A percentile compares a stretch with the other conserved stretches of the same genome.
These are phyloP conservation scores for Erysiphe pulchra DNA, from an alignment of 2,329 filamentous ascomycete genomes.

Conservation along the genomic window DNA sequence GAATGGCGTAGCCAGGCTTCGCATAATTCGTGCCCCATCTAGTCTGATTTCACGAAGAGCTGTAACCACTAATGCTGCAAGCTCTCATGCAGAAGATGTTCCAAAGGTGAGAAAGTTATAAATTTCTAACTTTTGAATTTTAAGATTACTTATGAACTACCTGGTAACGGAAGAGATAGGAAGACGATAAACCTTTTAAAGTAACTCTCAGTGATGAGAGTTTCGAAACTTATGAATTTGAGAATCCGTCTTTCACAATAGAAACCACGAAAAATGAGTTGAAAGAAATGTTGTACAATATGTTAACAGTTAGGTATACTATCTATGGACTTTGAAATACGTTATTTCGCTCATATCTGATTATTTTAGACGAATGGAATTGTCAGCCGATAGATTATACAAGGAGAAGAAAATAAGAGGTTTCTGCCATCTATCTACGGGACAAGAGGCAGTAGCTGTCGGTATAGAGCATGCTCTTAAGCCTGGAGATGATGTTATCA, in stretches of 20 bases:
- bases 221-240: slow-evolving; percentile 98
- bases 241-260: slow-evolving; percentile 80
- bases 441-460: slow-evolving; percentile 89
- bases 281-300: slow-evolving; percentile 97
- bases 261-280: slow-evolving; percentile 92
- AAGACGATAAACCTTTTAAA: slow-evolving; percentile 81
- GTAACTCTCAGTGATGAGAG: slow-evolving; percentile 90
- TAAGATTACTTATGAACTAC: not conserved
- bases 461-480: slow-evolving; percentile 93
- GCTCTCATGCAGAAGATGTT: slow-evolving; percentile 58
- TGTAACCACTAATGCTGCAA: slow-evolving; percentile 90
- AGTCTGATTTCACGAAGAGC: slow-evolving; percentile 22
- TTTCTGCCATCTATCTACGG: slow-evolving; percentile 96
- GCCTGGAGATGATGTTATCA: slow-evolving; percentile 83
- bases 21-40: not conserved
- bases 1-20: too few relatives aligned
- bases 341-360: slow-evolving; percentile 1
- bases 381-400: slow-evolving; percentile 96
- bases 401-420: slow-evolving; percentile 99
- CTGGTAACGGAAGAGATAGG: slow-evolving; percentile 23
- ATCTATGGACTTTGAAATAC: not conserved
- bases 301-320: slow-evolving; percentile 74
- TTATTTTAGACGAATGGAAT: slow-evolving; percentile 72
- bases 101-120: slow-evolving; percentile 26
- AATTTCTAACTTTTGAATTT: not conserved